Conservation (phyloP, 257 asterid genomes). For the Nicotiana obtusifolia region DNA sequence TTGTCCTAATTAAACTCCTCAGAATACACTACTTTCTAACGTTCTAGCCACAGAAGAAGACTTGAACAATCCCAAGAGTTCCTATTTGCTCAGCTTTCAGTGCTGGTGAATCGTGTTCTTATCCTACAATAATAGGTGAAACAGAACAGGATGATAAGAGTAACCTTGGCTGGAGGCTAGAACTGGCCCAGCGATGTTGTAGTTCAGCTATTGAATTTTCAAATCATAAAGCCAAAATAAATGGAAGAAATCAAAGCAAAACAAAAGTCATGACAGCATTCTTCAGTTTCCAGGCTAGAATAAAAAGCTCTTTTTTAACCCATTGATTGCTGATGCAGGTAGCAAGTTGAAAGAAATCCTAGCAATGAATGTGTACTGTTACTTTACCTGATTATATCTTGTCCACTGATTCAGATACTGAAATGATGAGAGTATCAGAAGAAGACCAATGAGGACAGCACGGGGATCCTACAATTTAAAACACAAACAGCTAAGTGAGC, state of each 20-base stretch:
- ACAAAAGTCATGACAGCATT: background rate
- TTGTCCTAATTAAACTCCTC: background rate
- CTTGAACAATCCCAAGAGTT: background rate
- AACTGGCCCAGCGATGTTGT: background rate
- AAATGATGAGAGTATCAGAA: slow-evolving; percentile 74
- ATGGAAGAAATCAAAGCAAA: background rate
- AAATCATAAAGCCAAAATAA: background rate
- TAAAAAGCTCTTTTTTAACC: background rate
- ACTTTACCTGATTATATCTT: slow-evolving; percentile 80
- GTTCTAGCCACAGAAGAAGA: background rate
- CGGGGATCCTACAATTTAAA: slow-evolving; percentile 68
- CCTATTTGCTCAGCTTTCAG: background rate
- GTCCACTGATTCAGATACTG: slow-evolving; percentile 94
- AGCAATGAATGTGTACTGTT: background rate
- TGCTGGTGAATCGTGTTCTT: background rate
- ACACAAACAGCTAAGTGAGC: background rate
- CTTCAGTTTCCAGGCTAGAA: slow-evolving; percentile 7
- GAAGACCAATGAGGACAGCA: slow-evolving; percentile 93
- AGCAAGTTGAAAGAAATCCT: slow-evolving; percentile 6
- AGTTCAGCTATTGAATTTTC: background rate
- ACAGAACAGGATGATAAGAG: background rate
- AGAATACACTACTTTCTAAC: background rate
- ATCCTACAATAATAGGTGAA: background rate
- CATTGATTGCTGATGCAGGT: background rate
- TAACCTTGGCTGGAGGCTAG: background rate